These are phyloP conservation scores for Candida buenavistaensis DNA, from an alignment of 1,139 yeast species.

Conservation along the genomic window DNA sequence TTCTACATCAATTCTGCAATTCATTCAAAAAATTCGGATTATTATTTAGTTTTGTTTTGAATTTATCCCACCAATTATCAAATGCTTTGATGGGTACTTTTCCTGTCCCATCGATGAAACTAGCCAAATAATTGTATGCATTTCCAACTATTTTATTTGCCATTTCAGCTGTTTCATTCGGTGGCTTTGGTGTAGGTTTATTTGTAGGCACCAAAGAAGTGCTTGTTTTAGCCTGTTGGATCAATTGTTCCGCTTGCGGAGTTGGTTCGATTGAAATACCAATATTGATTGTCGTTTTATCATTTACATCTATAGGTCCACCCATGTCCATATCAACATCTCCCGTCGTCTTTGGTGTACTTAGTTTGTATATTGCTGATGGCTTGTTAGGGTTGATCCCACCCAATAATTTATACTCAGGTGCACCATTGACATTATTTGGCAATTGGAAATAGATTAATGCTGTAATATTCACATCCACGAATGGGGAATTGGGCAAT, in stretches of 20 bases:
- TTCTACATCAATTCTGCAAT: constrained; percentile 14
- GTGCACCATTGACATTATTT: constrained; percentile 23
- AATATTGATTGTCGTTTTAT: constrained; percentile 49
- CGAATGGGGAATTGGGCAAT: constrained; percentile 61
- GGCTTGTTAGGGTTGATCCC: constrained; percentile 74
- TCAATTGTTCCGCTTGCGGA: constrained; percentile 52
- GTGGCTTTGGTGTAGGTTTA: constrained; percentile 19
- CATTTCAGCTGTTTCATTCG: constrained; percentile 45
- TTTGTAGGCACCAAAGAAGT: constrained; percentile 16
- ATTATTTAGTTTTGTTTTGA: constrained; percentile 66
- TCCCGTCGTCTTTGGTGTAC: constrained; percentile 34
- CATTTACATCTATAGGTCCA: constrained; percentile 20
- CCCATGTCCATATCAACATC: constrained; percentile 41
- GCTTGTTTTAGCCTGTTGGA: constrained; percentile 30
- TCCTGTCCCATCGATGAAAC: constrained; percentile 76
- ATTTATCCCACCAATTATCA: constrained; percentile 96
- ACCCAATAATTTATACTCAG: constrained; percentile 79
- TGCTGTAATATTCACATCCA: constrained; percentile 75
- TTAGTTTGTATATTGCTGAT: constrained; percentile 86
- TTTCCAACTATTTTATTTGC: constrained; percentile 89
- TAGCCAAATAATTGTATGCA: constrained; percentile 86
- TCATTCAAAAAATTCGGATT: constrained; percentile 80
- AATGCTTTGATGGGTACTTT: constrained; percentile 86
- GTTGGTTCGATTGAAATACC: constrained; percentile 90
- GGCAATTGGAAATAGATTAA: constrained; percentile 88